Conservation (phyloP, 106 monocot species). For the Acanthochlamys bracteata region DNA sequence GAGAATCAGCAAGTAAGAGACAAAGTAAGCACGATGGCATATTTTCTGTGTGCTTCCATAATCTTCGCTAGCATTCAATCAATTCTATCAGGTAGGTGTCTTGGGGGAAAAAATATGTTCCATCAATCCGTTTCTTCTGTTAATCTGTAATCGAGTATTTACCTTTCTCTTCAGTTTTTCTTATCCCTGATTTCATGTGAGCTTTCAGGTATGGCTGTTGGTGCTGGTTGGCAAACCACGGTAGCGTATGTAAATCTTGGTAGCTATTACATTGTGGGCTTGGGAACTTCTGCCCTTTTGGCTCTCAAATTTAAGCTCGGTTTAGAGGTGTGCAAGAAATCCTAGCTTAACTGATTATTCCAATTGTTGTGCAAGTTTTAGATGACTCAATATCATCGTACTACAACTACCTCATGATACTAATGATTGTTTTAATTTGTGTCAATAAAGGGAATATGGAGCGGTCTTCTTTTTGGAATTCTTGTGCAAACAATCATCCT, state of each 20-base stretch:
- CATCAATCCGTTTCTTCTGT: too few species aligned
- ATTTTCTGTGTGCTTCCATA: constrained; percentile 12
- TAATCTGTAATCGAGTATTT: too few species aligned
- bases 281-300: constrained; percentile 7
- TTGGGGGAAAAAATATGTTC: too few species aligned
- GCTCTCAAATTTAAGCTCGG: constrained; percentile 23
- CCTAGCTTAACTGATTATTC: too few species aligned
- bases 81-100: constrained; percentile 18
- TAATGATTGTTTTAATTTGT: neutral
- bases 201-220: constrained; percentile 26
- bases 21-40: constrained; percentile 9
- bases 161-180: too few species aligned
- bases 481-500: constrained; percentile 28
- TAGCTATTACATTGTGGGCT: constrained; percentile 25
- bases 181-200: neutral
- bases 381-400: too few species aligned
- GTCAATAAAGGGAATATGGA: constrained; percentile 23
- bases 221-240: constrained; percentile 32
- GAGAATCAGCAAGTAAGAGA: constrained; percentile 8
- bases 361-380: too few species aligned
- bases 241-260: constrained; percentile 26
- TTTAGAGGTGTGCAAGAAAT: constrained; percentile 11
- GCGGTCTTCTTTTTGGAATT: constrained; percentile 23
- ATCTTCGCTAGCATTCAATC: constrained; percentile 26
- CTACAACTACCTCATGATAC: neutral